Evolutionary conservation across 169 alveolate genomes (phyloP), one percentile per base, ranked within the genome.

Genomic region (Plasmodium knowlesi): DNA sequence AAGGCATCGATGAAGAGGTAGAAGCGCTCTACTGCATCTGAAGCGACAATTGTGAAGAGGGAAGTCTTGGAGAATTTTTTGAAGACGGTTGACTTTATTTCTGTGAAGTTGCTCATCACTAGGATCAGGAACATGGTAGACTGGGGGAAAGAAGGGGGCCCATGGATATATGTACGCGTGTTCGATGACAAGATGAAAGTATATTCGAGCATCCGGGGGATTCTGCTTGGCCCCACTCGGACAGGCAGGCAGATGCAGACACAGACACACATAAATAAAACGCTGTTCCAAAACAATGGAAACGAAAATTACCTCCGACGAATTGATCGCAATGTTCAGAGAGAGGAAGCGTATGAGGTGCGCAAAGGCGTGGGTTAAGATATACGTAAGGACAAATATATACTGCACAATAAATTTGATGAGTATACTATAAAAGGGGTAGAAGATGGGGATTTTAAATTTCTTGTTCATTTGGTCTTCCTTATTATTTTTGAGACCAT

Each of bases 81-180:
- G 96, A 98, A 98, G n/a, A 97, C 99, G 1, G 99, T 95, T 5
- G 99, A 96, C 88, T 98, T 98, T 72, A 98, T 96, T 82, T 98
- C 99, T 30, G 98, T 97, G 61, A 97, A 98, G 93, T 98, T 98
- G 94, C 98, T 98, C 83, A 98, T 97, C 43, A 97, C 97, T 82
- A 98, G 96, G 41, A 98, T 95, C 34, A 98, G 92, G 92, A 98
- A 98, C 99, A 98, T 98, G 12, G 98, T 96, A 2, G 98, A 96
- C 95, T 95, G 76, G n/a, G 32, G 37, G 14, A 0, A 67, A 1
- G 37, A 25, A 53, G 22, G 54, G 50, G 34, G 61, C 5, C 37
- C 10, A 82, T 32, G 3, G 57, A 71, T 3, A 93, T 50, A 16
- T 50, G 61, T 50, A 50, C 61, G 61, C 3, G 61, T 50, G 61